A percentile compares a stretch with the other conserved stretches of the same genome.
phyloP scores from a whole-genome alignment of 495 filamentous ascomycete genomes.

The Podospora didyma region DNA sequence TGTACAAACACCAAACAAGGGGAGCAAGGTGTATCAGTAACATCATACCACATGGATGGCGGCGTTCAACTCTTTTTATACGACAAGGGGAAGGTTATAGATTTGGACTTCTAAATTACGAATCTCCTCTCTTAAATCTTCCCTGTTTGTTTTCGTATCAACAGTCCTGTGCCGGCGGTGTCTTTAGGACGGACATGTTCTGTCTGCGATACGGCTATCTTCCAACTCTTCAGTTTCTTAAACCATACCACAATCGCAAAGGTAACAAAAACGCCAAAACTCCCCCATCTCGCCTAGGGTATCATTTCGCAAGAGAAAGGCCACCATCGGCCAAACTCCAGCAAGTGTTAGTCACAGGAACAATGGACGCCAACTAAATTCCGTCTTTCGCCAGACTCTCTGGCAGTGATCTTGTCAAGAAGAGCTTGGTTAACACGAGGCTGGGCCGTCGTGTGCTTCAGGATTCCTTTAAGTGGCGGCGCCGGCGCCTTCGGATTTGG shows the following conservation, averaged over 20 bases:
- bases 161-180: too few species aligned
- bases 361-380: too few species aligned
- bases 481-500: background rate
- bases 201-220: too few species aligned
- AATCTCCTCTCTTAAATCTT: background rate
- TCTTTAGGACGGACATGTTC: too few species aligned
- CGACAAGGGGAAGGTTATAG: background rate
- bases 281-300: too few species aligned
- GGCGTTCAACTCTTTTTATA: background rate
- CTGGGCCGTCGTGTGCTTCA: background rate
- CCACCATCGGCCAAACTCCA: too few species aligned
- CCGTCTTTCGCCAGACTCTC: background rate
- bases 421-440: background rate
- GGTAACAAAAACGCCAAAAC: too few species aligned
- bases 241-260: too few species aligned
- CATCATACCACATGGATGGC: background rate
- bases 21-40: background rate
- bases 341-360: too few species aligned
- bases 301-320: too few species aligned
- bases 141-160: too few species aligned
- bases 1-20: conserved; percentile 1
- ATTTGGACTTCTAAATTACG: background rate
- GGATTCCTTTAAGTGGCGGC: background rate
- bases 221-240: too few species aligned
- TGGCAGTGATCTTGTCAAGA: background rate